Percentiles rank a stretch among this genome's conserved stretches.
These are phyloP conservation scores for Sporisorium sorghi DNA, from an alignment of 1,284 basidiomycete genomes.

Conservation along the genomic window DNA sequence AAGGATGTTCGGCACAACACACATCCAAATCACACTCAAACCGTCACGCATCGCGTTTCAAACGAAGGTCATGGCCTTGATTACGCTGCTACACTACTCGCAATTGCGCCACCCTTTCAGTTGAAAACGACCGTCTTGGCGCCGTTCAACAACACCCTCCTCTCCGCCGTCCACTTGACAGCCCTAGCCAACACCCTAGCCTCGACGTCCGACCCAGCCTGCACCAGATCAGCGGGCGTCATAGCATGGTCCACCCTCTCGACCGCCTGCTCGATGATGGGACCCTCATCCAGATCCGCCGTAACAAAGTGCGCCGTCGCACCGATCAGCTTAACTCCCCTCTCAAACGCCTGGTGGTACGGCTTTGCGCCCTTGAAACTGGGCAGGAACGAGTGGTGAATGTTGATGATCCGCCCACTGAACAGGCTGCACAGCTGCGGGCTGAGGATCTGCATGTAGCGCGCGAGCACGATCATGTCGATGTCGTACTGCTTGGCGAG, in stretches of 20 bases:
- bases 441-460: slow-evolving; percentile 67
- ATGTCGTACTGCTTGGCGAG: slow-evolving; percentile 62
- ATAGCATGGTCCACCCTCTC: slow-evolving; percentile 63
- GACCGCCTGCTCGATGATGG: slow-evolving; percentile 67
- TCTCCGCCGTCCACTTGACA: slow-evolving; percentile 65
- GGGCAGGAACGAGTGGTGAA: slow-evolving; percentile 67
- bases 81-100: background rate
- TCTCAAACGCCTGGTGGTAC: slow-evolving; percentile 66
- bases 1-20: no score
- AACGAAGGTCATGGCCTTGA: background rate
- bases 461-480: slow-evolving; percentile 66
- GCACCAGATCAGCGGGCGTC: slow-evolving; percentile 57
- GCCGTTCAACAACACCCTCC: slow-evolving; percentile 65
- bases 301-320: slow-evolving; percentile 68
- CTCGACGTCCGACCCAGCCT: slow-evolving; percentile 63
- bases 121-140: slow-evolving; percentile 67
- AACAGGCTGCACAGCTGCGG: slow-evolving; percentile 59
- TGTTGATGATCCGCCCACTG: slow-evolving; percentile 65
- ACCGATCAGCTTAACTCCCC: slow-evolving; percentile 67
- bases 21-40: background rate
- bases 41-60: background rate
- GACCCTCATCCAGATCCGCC: slow-evolving; percentile 65
- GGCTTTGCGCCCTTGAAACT: slow-evolving; percentile 67
- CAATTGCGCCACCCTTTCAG: no score
- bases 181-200: slow-evolving; percentile 63